phyloP scores from a whole-genome alignment of 768 basidiomycete genomes.

The Multifurca ochricompacta region DNA sequence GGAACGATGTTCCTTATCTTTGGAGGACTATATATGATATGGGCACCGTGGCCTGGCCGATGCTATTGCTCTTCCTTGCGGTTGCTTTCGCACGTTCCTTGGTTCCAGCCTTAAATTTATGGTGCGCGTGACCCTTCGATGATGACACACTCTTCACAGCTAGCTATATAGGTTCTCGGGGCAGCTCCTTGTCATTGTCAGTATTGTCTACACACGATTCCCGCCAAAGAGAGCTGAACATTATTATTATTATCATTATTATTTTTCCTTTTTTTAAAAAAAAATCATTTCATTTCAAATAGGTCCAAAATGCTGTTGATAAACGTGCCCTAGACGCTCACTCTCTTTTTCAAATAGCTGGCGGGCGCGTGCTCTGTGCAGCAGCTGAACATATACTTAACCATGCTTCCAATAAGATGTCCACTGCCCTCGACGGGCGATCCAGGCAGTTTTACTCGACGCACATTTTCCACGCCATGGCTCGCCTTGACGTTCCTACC shows the following conservation, averaged over 20 bases:
- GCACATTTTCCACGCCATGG: slow-evolving; percentile 58
- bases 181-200: slow-evolving; percentile 11
- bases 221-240: too few species aligned
- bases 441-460: slow-evolving; percentile 56
- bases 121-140: neutral
- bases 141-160: too few species aligned
- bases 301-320: slow-evolving; percentile 18
- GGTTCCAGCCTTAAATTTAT: slow-evolving; percentile 9
- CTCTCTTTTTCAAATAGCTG: slow-evolving; percentile 23
- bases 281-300: neutral
- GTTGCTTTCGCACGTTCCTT: neutral
- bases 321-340: slow-evolving; percentile 11
- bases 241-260: too few species aligned
- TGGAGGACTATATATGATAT: slow-evolving; percentile 42
- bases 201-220: slow-evolving; percentile 17
- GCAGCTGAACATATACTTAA: slow-evolving; percentile 38
- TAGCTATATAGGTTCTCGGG: slow-evolving; percentile 17
- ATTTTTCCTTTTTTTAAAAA: too few species aligned
- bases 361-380: slow-evolving; percentile 47
- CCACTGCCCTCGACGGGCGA: slow-evolving; percentile 44
- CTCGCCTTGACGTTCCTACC: slow-evolving; percentile 68
- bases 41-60: slow-evolving; percentile 1
- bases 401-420: slow-evolving; percentile 32
- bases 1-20: slow-evolving; percentile 52
- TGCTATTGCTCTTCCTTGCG: slow-evolving; percentile 2